phyloP scores from a whole-genome alignment of 345 rosid genomes.

The Ceriops decandra region DNA sequence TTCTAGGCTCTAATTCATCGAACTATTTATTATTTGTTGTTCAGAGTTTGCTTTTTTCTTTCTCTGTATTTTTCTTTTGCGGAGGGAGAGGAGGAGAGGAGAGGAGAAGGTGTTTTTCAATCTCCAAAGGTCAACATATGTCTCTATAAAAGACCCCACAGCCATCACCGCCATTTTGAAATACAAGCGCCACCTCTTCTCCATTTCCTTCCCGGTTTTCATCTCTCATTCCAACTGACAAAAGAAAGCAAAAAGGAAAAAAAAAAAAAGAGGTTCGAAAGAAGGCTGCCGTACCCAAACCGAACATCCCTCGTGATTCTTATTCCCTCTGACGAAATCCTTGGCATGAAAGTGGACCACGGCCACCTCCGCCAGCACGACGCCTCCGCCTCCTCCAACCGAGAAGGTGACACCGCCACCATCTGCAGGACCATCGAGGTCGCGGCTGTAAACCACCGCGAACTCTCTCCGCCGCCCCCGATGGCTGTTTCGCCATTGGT shows the following conservation, averaged over 20 bases:
- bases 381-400: neutral
- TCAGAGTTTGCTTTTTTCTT: too few relatives aligned
- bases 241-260: neutral
- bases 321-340: neutral
- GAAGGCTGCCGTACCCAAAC: slow-evolving; percentile 2
- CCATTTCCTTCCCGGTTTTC: neutral
- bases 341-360: slow-evolving; percentile 20
- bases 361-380: neutral
- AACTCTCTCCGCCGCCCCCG: slow-evolving; percentile 20
- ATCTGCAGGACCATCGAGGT: slow-evolving; percentile 50
- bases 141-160: slow-evolving; percentile 8
- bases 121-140: neutral
- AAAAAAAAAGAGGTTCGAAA: neutral
- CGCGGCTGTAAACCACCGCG: slow-evolving; percentile 45
- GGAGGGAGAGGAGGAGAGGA: too few relatives aligned
- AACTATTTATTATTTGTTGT: neutral
- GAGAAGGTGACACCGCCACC: slow-evolving; percentile 10
- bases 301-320: slow-evolving; percentile 19
- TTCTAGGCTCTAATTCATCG: too few relatives aligned
- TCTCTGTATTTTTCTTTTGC: neutral
- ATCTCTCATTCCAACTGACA: slow-evolving; percentile 2
- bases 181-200: slow-evolving; percentile 8
- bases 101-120: neutral
- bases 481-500: slow-evolving; percentile 19
- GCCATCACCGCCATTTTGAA: neutral